Conservation (phyloP, 2,329 filamentous ascomycete species). For the Sclerotinia nivalis region DNA sequence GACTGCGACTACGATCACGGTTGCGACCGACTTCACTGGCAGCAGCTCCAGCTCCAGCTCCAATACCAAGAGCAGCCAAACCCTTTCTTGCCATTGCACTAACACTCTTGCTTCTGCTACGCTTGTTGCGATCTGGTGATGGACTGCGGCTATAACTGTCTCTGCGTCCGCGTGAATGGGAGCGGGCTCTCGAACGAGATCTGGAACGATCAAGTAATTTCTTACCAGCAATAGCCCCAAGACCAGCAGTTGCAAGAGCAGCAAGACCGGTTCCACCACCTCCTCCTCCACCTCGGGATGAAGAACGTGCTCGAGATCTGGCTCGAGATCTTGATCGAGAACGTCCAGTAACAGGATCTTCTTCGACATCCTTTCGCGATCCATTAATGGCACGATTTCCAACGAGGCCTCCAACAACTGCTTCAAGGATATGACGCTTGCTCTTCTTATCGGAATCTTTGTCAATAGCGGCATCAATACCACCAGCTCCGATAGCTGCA, state of each 20-base stretch:
- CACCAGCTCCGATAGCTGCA: conserved; percentile 80
- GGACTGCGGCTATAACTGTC: conserved; percentile 40
- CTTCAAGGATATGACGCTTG: conserved; percentile 81
- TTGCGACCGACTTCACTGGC: conserved; percentile 33
- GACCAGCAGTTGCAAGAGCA: conserved; percentile 61
- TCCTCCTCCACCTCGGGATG: conserved; percentile 46
- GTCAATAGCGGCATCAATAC: conserved; percentile 74
- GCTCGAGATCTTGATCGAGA: conserved; percentile 71
- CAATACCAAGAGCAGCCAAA: conserved; percentile 62
- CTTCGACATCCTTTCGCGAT: conserved; percentile 61
- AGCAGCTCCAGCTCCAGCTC: conserved; percentile 45
- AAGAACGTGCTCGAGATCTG: conserved; percentile 65
- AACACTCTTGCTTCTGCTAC: conserved; percentile 65
- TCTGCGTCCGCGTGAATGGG: conserved; percentile 34
- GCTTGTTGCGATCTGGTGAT: conserved; percentile 43
- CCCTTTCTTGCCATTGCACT: conserved; percentile 62
- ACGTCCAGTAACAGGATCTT: conserved; percentile 50
- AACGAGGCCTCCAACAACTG: conserved; percentile 84
- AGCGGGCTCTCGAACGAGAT: conserved; percentile 47
- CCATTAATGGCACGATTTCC: conserved; percentile 86
- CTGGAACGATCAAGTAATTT: conserved; percentile 58
- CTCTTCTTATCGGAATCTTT: conserved; percentile 68
- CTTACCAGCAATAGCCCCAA: conserved; percentile 62
- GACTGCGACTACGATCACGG: conserved; percentile 33
- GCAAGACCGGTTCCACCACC: conserved; percentile 56